Evolutionary conservation across 176 grass and related monocot genomes (phyloP), one percentile per base, ranked within the genome.

Genomic region (Bolboschoenus planiculmis): DNA sequence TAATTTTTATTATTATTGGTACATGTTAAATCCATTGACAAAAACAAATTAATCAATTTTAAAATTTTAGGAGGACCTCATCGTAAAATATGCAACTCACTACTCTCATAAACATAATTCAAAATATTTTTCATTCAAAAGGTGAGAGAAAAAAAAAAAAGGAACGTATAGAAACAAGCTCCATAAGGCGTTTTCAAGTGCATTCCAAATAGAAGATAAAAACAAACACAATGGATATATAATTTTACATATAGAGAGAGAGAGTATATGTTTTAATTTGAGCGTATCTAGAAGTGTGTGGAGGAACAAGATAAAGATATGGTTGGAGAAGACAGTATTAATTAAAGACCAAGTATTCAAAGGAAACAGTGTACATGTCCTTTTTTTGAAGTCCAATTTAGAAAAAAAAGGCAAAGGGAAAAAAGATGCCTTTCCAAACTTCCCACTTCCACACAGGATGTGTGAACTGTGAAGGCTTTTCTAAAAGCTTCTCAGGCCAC

Each of bases 401-500:
- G n/a, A n/a, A n/a, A 14, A 43, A 42, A 62, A 81, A 23, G 10
- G 10, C 23, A 42, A 62, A 81, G 50, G 46, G 15, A 42, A 23
- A 40, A 80, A 26, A 81, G 78, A 81, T 81, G 78, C 78, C 33
- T 60, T 60, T 13, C 54, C 35, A 59, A 14, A 80, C 5, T 23
- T 6, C 26, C 8, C 30, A 20, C 20, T 62, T 56, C 53, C 36
- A 37, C 74, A 47, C 3, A 79, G 47, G 27, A 10, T 53, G 29
- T 44, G 30, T 44, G 10, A 20, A 34, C n/a, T 18, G 9, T 13
- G 3, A 18, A 71, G 36, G 2, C 8, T 4, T 47, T 48, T 74
- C 43, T 15, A 5, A 74, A 74, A 47, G 42, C 70, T 46, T 74
- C 70, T 47, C 42, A 73, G 3, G 39, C 70, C 70, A 18, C 1